Base-by-base conservation (phyloP, 2,329 filamentous ascomycete species). In the Pestalotiopsis sp. region DNA sequence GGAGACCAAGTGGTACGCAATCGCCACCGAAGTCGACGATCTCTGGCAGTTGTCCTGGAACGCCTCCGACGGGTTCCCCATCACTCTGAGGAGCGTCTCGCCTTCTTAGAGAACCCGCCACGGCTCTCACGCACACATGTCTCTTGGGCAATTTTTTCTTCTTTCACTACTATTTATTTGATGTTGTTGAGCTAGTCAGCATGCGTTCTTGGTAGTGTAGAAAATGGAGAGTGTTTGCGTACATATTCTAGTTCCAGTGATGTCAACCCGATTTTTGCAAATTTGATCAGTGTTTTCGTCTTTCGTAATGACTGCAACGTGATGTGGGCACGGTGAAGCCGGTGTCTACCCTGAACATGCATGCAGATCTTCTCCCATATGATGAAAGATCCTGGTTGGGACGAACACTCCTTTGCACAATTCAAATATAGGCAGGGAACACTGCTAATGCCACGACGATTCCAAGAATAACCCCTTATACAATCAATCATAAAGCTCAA, bases 1-100 rank as follows among this genome's bases (percentile, higher is more conserved):
- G 23, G 7, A 36, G 17, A 65, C 64, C 17, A 23, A 55, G n/a
- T 65, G 64, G 64, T 57, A 57, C 27, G 64, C 64, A 23, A 38
- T 65, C 31, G 41, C 64, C 14, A 58, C 52, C 11, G 25, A 38
- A 6, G 23, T 57, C 11, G 36, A 25, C 25, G 27, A n/a, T 25
- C 14, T 65, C 17, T 65, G 64, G 64, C 41, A 31, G 27, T 49
- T 65, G 25, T 57, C 20, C 49, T 65, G 64, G 64, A 36, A 58
- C 36, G 41, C 23, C 25, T 13, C 14, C 12, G n/a, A 27, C 13
- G 64, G 36, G 13, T 31, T 65, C 25, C 64, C 64, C 17, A 49
- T 65, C 12, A 25, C 64, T 12, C 64, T 65, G 12, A 23, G 64
- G 12, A 65, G 36, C 45, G 57, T 65, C 57, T 45, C 64, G 7